A percentile compares a stretch with the other conserved stretches of the same genome.
Conservation (phyloP, 768 basidiomycete species). For the Mycena leptocephala region DNA sequence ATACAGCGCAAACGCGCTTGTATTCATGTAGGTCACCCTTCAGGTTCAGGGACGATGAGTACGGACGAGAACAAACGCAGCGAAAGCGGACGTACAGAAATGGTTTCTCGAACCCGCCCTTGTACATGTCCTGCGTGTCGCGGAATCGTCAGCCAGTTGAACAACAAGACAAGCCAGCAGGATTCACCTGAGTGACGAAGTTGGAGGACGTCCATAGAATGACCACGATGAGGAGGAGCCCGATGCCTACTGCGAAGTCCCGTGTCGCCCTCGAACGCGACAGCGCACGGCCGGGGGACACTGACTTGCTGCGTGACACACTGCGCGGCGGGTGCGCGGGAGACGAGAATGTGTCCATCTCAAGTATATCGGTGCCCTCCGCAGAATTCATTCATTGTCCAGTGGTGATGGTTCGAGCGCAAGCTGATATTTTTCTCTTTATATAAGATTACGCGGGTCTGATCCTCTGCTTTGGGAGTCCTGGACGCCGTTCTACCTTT, state of each 20-base stretch:
- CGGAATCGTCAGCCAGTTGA: not conserved
- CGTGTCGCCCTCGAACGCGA: conserved; percentile 29
- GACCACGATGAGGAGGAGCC: conserved; percentile 82
- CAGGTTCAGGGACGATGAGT: not conserved
- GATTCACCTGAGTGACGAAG: conserved; percentile 85
- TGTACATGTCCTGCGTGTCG: conserved; percentile 61
- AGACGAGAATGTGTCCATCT: conserved; percentile 42
- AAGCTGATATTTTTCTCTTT: too few relatives aligned
- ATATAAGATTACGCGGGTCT: too few relatives aligned
- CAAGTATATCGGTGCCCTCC: conserved; percentile 26
- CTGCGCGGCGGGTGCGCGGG: conserved; percentile 28
- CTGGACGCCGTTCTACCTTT: too few relatives aligned
- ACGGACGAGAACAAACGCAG: conserved; percentile 6
- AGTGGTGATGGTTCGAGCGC: not conserved
- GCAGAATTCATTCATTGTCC: conserved; percentile 25
- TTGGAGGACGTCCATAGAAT: conserved; percentile 92
- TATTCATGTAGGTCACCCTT: conserved; percentile 93
- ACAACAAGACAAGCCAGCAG: not conserved
- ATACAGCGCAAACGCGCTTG: conserved; percentile 90
- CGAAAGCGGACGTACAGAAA: conserved; percentile 73
- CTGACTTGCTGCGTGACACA: conserved; percentile 28
- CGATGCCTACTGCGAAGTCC: conserved; percentile 72
- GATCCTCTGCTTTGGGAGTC: too few relatives aligned
- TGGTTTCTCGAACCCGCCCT: conserved; percentile 87
- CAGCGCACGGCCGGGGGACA: conserved; percentile 8